Conservation (phyloP, 352 stramenopile species). For the Aphanomyces astaci region DNA sequence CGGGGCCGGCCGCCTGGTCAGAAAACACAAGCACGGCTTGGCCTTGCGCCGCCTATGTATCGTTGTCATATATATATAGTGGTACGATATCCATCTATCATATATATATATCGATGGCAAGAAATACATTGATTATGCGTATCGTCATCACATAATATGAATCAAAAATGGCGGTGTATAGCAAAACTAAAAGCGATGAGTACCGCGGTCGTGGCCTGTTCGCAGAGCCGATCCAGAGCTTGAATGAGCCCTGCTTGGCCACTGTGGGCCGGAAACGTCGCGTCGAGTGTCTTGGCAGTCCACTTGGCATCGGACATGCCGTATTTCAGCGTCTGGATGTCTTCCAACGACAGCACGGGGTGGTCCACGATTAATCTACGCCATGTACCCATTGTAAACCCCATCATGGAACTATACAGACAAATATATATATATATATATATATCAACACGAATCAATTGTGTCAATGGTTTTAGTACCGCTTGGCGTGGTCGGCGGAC, state of each 20-base stretch:
- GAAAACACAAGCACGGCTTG: conserved; percentile 85
- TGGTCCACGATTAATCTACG: conserved; percentile 88
- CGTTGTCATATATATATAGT: too few relatives aligned
- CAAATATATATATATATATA: too few relatives aligned
- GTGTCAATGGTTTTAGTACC: conserved; percentile 6
- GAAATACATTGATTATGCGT: too few relatives aligned
- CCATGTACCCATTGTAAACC: too few relatives aligned
- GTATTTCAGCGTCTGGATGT: conserved; percentile 89
- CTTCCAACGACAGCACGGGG: conserved; percentile 87
- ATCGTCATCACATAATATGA: too few relatives aligned
- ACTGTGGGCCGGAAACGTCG: conserved; percentile 53
- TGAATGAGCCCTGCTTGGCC: conserved; percentile 59
- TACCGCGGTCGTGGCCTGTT: conserved; percentile 89
- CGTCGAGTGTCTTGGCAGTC: conserved; percentile 50
- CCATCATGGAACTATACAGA: too few relatives aligned
- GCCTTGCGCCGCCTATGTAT: conserved; percentile 37
- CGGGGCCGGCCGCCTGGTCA: conserved; percentile 82
- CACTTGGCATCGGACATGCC: conserved; percentile 51
- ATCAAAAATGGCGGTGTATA: conserved; percentile 36
- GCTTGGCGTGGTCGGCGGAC: conserved; percentile 51
- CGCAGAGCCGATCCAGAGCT: conserved; percentile 89
- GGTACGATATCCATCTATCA: too few relatives aligned
- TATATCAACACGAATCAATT: too few relatives aligned
- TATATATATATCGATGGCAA: too few relatives aligned
- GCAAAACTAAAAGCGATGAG: conserved; percentile 43